phyloP scores from a whole-genome alignment of 768 basidiomycete species.

The Suillus sp. region DNA sequence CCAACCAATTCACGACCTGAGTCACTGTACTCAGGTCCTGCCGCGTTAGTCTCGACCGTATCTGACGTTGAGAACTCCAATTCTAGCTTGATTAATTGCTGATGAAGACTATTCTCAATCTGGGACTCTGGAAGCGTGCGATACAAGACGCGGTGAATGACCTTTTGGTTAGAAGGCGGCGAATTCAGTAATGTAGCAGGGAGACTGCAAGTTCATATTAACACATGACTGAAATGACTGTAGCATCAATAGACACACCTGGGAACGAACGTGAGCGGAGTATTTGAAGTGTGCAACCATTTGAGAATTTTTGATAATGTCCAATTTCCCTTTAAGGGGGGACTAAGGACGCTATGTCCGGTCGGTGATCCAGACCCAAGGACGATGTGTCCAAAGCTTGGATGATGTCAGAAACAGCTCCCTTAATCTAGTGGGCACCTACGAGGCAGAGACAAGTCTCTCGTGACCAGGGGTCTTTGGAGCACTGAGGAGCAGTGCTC shows the following conservation, averaged over 20 bases:
- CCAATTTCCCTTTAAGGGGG: conserved; percentile 48
- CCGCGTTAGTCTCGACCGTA: too few relatives aligned
- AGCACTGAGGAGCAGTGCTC: conserved; percentile 4
- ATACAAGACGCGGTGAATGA: conserved; percentile 53
- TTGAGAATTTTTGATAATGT: conserved; percentile 44
- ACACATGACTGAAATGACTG: too few relatives aligned
- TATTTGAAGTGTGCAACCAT: conserved; percentile 43
- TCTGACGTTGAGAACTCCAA: conserved; percentile 30
- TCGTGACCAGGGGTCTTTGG: conserved; percentile 8
- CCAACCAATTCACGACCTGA: neutral
- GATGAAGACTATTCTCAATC: conserved; percentile 15
- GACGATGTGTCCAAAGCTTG: conserved; percentile 65
- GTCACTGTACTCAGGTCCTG: neutral
- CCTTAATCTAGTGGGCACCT: conserved; percentile 20
- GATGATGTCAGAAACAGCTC: conserved; percentile 6
- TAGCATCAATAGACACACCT: conserved; percentile 40
- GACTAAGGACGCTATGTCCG: conserved; percentile 31
- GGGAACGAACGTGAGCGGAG: conserved; percentile 48
- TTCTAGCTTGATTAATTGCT: conserved; percentile 43
- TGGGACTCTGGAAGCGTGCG: conserved; percentile 32
- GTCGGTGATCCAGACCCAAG: conserved; percentile 40
- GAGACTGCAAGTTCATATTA: conserved; percentile 32
- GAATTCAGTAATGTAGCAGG: conserved; percentile 39
- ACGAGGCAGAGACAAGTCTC: conserved; percentile 44
- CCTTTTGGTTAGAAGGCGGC: conserved; percentile 32